Base-by-base conservation (phyloP, 2,329 filamentous ascomycete genomes). In the Colletotrichum higginsianum region DNA sequence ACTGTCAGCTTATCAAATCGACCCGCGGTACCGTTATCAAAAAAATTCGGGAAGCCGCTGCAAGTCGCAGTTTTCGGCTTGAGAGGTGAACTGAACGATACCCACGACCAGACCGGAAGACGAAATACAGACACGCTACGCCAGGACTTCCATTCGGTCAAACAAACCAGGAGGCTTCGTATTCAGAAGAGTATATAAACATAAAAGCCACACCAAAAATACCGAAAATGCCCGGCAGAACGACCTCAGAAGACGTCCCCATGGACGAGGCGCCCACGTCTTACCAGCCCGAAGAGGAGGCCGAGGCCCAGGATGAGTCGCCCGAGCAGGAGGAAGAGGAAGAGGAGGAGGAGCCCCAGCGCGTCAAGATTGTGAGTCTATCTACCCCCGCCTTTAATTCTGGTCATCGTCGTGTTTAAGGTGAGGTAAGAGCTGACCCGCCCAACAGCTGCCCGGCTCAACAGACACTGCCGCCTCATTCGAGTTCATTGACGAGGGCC, bases 391-490 rank as follows among this genome's bases (percentile, higher is more conserved):
- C 52, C 21, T 38, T 16, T 7, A 50, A 6, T 52, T 26, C 35
- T 8, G 35, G 35, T 11, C 2, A 38, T 38, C 35, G 35, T 38
- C 44, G 21, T 42, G 21, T 42, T 38, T 42, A n/a, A 42, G n/a
- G 35, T 26, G 55, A 12, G 7, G 35, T 23, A 13, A 21, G 55
- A 42, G 61, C 62, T 72, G 50, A 72, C 66, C 26, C 55, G 2
- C 23, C n/a, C 35, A 50, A 5, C 71, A 98, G 96, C 86, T 98
- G 38, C 93, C 94, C 46, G 95, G 95, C 58, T 93, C 94, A 66
- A 93, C 89, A 83, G 93, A 96, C 61, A 96, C 93, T 11, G 95
- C 95, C 5, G 96, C 96, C 40, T 98, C 95, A 18, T 99, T 98
- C 80, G 94, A 98, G 80, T 97, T 99, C 78, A 90, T 93, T 72